Percentiles rank a stretch among this genome's conserved stretches.
phyloP scores from a whole-genome alignment of 1,284 basidiomycete genomes.

The Ganoderma sinense region DNA sequence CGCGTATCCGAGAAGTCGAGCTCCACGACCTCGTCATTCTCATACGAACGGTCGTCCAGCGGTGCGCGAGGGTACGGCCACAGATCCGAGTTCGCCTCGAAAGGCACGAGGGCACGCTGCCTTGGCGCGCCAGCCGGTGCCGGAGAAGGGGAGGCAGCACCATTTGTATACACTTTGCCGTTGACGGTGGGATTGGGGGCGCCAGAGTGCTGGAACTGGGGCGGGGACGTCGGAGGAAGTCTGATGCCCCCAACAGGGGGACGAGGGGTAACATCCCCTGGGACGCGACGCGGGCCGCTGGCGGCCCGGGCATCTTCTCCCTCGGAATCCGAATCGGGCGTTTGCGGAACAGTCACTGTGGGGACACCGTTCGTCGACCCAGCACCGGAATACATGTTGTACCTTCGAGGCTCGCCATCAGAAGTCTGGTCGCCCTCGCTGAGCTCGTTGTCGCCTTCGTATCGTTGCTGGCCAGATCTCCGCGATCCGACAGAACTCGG shows the following conservation, averaged over 20 bases:
- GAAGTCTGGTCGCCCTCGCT: conserved; percentile 43
- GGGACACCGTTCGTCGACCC: conserved; percentile 29
- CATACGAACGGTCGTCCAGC: conserved; percentile 43
- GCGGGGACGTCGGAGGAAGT: conserved; percentile 24
- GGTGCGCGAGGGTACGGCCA: conserved; percentile 70
- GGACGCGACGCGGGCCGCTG: conserved; percentile 32
- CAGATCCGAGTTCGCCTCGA: conserved; percentile 64
- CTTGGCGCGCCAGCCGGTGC: conserved; percentile 19
- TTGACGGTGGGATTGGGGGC: conserved; percentile 16
- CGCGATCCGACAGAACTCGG: conserved; percentile 48
- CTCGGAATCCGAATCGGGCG: conserved; percentile 21
- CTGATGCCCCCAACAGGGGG: conserved; percentile 47
- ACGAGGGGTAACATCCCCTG: conserved; percentile 60
- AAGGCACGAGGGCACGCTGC: conserved; percentile 54
- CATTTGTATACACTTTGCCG: not conserved
- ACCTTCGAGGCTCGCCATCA: conserved; percentile 49
- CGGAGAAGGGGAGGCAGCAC: conserved; percentile 1
- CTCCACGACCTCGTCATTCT: conserved; percentile 63
- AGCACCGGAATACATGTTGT: conserved; percentile 28
- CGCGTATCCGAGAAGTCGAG: conserved; percentile 76
- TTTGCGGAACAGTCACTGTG: conserved; percentile 26
- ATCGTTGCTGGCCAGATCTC: conserved; percentile 51
- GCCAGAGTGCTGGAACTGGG: conserved; percentile 23
- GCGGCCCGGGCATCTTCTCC: conserved; percentile 18
- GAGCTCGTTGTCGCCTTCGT: conserved; percentile 62